Conservation (phyloP, 148 eudicot genomes). For the Linanthus parryae region DNA sequence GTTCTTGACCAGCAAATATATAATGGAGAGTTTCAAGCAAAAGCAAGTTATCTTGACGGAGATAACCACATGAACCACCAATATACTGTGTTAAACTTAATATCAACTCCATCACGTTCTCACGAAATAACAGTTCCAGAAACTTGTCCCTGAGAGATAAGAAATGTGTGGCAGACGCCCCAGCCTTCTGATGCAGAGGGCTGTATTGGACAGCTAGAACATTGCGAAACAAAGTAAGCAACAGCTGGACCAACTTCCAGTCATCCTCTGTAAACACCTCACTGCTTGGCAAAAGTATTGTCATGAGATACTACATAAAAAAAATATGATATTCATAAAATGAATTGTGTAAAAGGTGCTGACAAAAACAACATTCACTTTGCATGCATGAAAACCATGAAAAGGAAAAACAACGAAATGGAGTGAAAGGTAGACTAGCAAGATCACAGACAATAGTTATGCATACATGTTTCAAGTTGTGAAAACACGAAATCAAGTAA, state of each 20-base stretch:
- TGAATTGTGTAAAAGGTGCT: too few relatives aligned
- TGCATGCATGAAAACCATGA: not conserved
- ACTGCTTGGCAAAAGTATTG: slow-evolving; percentile 29
- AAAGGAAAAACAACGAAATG: too few relatives aligned
- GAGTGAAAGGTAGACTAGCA: too few relatives aligned
- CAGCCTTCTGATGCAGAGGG: slow-evolving; percentile 56
- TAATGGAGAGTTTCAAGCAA: slow-evolving; percentile 68
- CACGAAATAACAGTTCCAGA: slow-evolving; percentile 64
- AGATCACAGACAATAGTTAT: too few relatives aligned
- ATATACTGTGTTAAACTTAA: slow-evolving; percentile 69
- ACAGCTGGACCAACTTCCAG: slow-evolving; percentile 90
- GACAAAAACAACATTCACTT: not conserved
- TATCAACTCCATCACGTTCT: slow-evolving; percentile 89
- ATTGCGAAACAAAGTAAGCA: slow-evolving; percentile 85
- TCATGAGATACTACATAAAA: too few relatives aligned
- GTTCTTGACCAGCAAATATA: slow-evolving; percentile 69
- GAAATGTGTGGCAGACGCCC: slow-evolving; percentile 55
- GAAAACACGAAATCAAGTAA: too few relatives aligned
- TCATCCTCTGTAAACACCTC: slow-evolving; percentile 86
- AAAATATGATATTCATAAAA: too few relatives aligned
- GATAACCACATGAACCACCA: slow-evolving; percentile 57
- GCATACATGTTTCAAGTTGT: too few relatives aligned
- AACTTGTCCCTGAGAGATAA: slow-evolving; percentile 64
- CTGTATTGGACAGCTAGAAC: slow-evolving; percentile 76
- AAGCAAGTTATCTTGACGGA: slow-evolving; percentile 89